Conservation (phyloP, 257 asterid genomes). For the Ajuga chamaepitys region DNA sequence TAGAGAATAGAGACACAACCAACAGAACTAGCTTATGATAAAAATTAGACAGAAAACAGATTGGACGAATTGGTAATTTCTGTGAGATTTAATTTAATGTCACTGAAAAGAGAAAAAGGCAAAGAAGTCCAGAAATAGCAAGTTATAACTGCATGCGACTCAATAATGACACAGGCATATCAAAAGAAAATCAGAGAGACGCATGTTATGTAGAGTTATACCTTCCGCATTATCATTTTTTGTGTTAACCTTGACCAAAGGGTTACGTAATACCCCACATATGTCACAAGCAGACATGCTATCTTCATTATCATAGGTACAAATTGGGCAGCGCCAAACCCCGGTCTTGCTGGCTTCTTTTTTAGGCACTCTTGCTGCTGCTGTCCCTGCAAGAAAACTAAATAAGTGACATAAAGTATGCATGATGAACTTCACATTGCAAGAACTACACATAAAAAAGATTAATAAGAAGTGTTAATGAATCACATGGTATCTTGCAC, state of each 20-base stretch:
- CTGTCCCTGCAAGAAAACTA: conserved; percentile 30
- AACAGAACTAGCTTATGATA: conserved; percentile 5
- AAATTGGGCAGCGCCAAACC: conserved; percentile 89
- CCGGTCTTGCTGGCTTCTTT: conserved; percentile 33
- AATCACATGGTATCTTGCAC: neutral
- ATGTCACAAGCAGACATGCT: conserved; percentile 76
- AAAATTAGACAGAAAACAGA: neutral
- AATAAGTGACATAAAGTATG: conserved; percentile 17
- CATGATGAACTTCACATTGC: conserved; percentile 2
- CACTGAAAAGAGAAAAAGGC: neutral
- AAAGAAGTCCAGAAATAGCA: conserved; percentile 1
- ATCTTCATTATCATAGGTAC: conserved; percentile 88
- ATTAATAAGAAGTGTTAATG: neutral
- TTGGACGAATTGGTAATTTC: conserved; percentile 8
- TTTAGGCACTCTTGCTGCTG: conserved; percentile 26
- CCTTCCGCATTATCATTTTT: conserved; percentile 42
- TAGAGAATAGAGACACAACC: conserved; percentile 13
- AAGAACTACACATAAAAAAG: neutral
- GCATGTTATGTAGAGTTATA: conserved; percentile 12
- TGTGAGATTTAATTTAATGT: neutral
- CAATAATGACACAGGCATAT: neutral
- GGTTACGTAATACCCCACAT: conserved; percentile 90
- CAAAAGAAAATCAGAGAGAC: neutral
- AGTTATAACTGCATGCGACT: conserved; percentile 9
- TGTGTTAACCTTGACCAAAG: conserved; percentile 57